Evolutionary conservation across 2,329 filamentous ascomycete genomes (phyloP).

Genomic region (Eutypa lata): DNA sequence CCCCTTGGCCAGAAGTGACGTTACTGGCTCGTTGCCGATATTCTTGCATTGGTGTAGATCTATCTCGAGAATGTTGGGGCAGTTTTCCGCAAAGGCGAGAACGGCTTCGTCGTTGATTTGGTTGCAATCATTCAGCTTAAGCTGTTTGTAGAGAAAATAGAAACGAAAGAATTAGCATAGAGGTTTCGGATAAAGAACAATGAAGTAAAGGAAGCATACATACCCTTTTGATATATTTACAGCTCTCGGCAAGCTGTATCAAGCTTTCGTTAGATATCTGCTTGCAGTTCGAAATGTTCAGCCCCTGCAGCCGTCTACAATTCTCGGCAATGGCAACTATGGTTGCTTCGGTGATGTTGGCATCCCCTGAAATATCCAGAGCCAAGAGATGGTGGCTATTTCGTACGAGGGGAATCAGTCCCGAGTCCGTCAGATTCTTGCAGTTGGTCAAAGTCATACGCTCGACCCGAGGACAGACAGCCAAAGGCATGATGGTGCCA

Average conservation of each 20-base stretch:
- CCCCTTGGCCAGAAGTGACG: constrained; percentile 73
- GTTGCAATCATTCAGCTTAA: constrained; percentile 92
- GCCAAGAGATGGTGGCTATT: constrained; percentile 81
- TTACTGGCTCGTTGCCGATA: constrained; percentile 81
- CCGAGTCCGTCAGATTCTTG: constrained; percentile 76
- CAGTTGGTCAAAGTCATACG: constrained; percentile 91
- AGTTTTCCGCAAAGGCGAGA: constrained; percentile 80
- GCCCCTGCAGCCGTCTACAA: constrained; percentile 80
- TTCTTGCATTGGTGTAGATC: constrained; percentile 83
- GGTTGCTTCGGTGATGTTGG: constrained; percentile 45
- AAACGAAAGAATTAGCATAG: constrained; percentile 30
- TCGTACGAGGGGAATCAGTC: constrained; percentile 74
- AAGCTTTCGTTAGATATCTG: constrained; percentile 85
- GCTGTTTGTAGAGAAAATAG: constrained; percentile 41
- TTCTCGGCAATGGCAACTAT: constrained; percentile 68
- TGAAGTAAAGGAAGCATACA: constrained; percentile 28
- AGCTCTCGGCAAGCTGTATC: constrained; percentile 74
- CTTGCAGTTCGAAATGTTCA: constrained; percentile 87
- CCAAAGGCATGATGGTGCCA: constrained; percentile 79
- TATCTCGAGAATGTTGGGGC: constrained; percentile 92
- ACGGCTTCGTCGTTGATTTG: constrained; percentile 82
- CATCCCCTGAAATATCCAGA: constrained; percentile 81
- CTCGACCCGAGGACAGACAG: constrained; percentile 85
- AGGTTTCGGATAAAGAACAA: not conserved
- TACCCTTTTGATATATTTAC: constrained; percentile 83